phyloP scores from a whole-genome alignment of 2,329 filamentous ascomycete species.

The Pseudocercospora musae region DNA sequence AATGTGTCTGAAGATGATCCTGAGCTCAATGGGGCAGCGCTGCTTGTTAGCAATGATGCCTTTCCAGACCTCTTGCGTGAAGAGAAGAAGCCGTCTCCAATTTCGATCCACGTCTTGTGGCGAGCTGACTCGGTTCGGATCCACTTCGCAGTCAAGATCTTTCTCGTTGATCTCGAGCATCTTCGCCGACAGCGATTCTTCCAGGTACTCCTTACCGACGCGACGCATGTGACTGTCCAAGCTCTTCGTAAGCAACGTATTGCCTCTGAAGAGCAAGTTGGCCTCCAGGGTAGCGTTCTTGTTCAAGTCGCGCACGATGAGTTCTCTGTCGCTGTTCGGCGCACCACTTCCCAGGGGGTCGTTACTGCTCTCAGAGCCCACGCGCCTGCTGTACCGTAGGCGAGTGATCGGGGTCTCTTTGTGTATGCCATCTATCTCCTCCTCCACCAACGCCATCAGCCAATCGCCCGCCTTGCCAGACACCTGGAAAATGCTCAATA shows the following conservation, averaged over 20 bases:
- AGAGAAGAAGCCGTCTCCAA: conserved; percentile 71
- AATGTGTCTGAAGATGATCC: conserved; percentile 85
- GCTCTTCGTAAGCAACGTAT: conserved; percentile 88
- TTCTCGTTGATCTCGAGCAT: conserved; percentile 84
- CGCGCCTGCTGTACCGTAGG: conserved; percentile 63
- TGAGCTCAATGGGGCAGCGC: conserved; percentile 74
- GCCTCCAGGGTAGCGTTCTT: conserved; percentile 81
- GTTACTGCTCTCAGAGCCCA: conserved; percentile 66
- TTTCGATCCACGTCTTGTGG: conserved; percentile 74
- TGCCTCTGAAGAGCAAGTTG: conserved; percentile 91
- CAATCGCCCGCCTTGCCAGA: conserved; percentile 80
- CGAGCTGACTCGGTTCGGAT: conserved; percentile 71
- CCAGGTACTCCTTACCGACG: conserved; percentile 86
- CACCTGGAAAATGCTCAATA: conserved; percentile 94
- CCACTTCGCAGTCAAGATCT: conserved; percentile 91
- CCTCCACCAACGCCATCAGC: conserved; percentile 89
- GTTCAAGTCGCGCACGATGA: conserved; percentile 71
- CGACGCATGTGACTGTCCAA: conserved; percentile 95
- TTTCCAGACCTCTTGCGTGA: conserved; percentile 82
- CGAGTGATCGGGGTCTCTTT: conserved; percentile 71
- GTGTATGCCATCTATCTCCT: conserved; percentile 91
- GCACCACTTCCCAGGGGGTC: conserved; percentile 43
- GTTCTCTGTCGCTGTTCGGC: conserved; percentile 59
- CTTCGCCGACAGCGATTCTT: conserved; percentile 81
- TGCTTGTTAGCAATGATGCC: conserved; percentile 72